Conservation (phyloP, 805 yeast species). For the Saturnispora silvae region DNA sequence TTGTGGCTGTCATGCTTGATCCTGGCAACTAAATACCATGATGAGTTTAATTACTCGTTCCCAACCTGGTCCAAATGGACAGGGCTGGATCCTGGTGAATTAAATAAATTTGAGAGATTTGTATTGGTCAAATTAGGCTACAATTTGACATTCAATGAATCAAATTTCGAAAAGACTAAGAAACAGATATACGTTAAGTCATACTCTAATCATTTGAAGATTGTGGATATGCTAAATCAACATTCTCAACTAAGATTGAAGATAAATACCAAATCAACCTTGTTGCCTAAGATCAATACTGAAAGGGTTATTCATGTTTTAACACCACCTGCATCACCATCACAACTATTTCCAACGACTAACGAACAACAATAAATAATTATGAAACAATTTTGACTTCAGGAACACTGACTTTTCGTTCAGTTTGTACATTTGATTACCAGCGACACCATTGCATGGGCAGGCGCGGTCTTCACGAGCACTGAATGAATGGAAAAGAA, state of each 20-base stretch:
- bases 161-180: not conserved
- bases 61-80: slow-evolving; percentile 67
- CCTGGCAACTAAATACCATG: slow-evolving; percentile 61
- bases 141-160: slow-evolving; percentile 27
- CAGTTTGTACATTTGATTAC: not conserved
- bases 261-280: no score
- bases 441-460: not conserved
- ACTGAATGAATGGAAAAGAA: no score
- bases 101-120: slow-evolving; percentile 39
- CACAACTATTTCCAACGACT: slow-evolving; percentile 36
- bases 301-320: no score
- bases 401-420: not conserved
- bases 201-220: slow-evolving; percentile 1
- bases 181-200: not conserved
- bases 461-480: not conserved
- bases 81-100: slow-evolving; percentile 44
- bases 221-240: not conserved
- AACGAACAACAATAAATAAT: not conserved
- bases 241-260: no score
- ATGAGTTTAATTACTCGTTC: slow-evolving; percentile 61
- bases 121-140: slow-evolving; percentile 47
- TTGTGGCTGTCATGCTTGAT: slow-evolving; percentile 59
- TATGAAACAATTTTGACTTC: not conserved
- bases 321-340: not conserved
- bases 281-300: no score